Evolutionary conservation across 1,139 yeast genomes (phyloP), one percentile per base, ranked within the genome.

Genomic region (Taphrina confusa): DNA sequence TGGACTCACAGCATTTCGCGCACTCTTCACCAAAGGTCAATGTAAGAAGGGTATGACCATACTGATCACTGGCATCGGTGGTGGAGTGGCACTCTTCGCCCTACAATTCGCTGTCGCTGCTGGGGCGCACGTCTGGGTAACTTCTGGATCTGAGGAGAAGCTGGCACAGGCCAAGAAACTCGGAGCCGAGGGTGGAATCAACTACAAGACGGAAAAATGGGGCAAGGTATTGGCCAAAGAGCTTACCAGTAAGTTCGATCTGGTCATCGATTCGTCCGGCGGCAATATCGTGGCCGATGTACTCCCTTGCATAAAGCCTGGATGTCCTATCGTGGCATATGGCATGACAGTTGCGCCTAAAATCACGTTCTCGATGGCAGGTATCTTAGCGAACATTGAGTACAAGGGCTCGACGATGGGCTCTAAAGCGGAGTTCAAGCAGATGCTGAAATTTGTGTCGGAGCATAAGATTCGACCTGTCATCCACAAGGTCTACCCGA

Each of bases 161-260:
- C 22, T 65, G 16, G 60, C 49, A 22, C 58, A 44, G 31, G 67
- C 66, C 1, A 40, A 49, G 36, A 34, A 20, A 12, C 45, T 65
- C 3, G 64, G 66, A 6, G 65, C 63, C 25, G 59, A 60, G 14
- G 66, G 64, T 12, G 67, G 65, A 1, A 61, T 64, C 18, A 47
- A 60, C 46, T 65, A 65, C 56, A 50, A 59, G 23, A 61, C 52
- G 1, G 52, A 40, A 22, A 57, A 58, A 20, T 65, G 67, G 67
- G 62, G 64, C 8, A 61, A 54, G 28, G 40, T 49, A 37, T 31
- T 64, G 12, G 47, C 46, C 12, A 44, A 25, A 33, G 14, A 57
- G 9, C 28, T 61, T 8, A 27, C 37, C 2, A 36, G 36, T 9
- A 97, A 59, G 11, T 45, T 65, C 14, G 67, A 65, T 42, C 51